Percentiles rank a stretch among this genome's conserved stretches.
phyloP scores from a whole-genome alignment of 2,329 filamentous ascomycete genomes.

The Mycosphaerelloides madeirae region DNA sequence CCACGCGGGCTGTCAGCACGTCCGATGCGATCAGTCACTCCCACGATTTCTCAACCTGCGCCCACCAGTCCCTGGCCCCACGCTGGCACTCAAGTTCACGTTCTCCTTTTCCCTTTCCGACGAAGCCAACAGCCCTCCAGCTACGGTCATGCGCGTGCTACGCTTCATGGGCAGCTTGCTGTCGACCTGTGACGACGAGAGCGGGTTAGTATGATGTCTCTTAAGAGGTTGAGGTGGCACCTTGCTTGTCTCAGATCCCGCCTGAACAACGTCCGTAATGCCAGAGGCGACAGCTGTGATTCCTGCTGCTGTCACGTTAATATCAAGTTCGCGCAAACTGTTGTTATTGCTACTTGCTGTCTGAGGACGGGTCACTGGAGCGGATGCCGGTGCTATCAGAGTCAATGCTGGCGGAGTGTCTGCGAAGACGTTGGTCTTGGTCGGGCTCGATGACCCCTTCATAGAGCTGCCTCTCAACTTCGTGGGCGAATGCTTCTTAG shows the following conservation, averaged over 20 bases:
- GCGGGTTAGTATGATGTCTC: slow-evolving; percentile 37
- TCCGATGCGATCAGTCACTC: slow-evolving; percentile 12
- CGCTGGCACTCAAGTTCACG: slow-evolving; percentile 39
- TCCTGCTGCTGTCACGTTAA: slow-evolving; percentile 37
- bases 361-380: slow-evolving; percentile 23
- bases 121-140: slow-evolving; percentile 21
- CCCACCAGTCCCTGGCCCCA: slow-evolving; percentile 25
- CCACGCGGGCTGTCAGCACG: neutral
- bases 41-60: slow-evolving; percentile 44
- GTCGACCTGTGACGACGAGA: slow-evolving; percentile 21
- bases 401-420: slow-evolving; percentile 28
- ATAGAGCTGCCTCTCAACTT: slow-evolving; percentile 25
- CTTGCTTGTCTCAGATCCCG: slow-evolving; percentile 24
- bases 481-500: slow-evolving; percentile 26
- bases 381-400: slow-evolving; percentile 18
- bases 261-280: slow-evolving; percentile 28
- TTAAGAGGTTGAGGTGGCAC: slow-evolving; percentile 37
- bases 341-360: slow-evolving; percentile 26
- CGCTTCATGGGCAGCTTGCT: slow-evolving; percentile 44
- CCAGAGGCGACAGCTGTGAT: slow-evolving; percentile 16
- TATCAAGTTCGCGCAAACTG: slow-evolving; percentile 45
- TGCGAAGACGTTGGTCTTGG: slow-evolving; percentile 31
- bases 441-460: slow-evolving; percentile 27
- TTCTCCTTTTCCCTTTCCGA: slow-evolving; percentile 34
- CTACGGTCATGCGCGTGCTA: slow-evolving; percentile 39